A percentile compares a stretch with the other conserved stretches of the same genome.
These are phyloP conservation scores for Corniculantispora saksenae DNA, from an alignment of 2,329 filamentous ascomycete species.

Conservation along the genomic window DNA sequence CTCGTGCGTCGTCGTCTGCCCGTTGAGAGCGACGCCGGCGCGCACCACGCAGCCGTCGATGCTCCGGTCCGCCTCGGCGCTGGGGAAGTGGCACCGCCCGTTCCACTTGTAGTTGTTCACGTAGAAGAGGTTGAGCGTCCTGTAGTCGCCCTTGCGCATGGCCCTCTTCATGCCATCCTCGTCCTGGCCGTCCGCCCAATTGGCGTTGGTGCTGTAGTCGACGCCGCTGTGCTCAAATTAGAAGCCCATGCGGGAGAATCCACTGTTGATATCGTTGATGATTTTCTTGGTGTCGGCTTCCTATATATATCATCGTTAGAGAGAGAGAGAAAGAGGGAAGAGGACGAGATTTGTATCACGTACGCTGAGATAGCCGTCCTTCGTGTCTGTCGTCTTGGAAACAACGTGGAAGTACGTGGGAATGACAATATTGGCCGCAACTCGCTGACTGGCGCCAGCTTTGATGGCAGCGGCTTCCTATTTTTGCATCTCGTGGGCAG, in stretches of 20 bases:
- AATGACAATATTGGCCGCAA: background rate
- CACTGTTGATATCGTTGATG: background rate
- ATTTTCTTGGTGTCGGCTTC: background rate
- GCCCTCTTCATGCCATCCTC: background rate
- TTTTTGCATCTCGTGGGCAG: background rate
- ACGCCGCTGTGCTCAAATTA: background rate
- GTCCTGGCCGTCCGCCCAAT: background rate
- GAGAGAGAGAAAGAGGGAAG: background rate
- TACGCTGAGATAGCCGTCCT: background rate
- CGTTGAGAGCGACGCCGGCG: background rate
- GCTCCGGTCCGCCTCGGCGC: background rate
- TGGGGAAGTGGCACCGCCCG: background rate
- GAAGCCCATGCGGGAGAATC: background rate
- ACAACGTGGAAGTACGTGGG: background rate
- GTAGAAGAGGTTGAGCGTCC: background rate
- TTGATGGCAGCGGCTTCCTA: background rate
- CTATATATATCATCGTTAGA: background rate
- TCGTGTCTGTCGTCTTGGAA: background rate
- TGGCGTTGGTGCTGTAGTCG: background rate
- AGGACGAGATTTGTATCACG: background rate
- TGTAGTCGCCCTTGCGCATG: background rate
- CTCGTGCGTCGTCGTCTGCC: constrained; percentile 40
- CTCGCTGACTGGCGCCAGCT: too few relatives aligned
- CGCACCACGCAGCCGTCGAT: background rate
- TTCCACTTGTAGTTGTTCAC: background rate